Base-by-base conservation (phyloP, 2,329 filamentous ascomycete species). In the Onygenales sp. region DNA sequence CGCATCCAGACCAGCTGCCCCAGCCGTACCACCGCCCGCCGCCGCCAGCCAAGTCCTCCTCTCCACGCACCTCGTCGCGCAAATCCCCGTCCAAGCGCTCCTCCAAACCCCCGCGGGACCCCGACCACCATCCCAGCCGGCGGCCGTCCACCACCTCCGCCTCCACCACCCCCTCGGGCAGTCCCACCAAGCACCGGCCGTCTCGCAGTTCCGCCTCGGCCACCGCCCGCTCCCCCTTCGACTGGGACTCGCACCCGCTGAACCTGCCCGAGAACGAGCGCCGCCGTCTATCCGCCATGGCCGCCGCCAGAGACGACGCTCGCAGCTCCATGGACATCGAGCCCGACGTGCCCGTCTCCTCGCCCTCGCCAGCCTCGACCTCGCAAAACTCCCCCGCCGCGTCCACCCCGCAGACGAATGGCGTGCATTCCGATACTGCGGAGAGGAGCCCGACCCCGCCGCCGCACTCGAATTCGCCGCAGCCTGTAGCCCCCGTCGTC, bases 201-300 rank as follows among this genome's bases (percentile, higher is more conserved):
- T 37, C 37, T 8, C 37, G 32, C 14, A 43, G 17, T 8, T 51
- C 49, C 31, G 31, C 49, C 21, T 43, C 37, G 21, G 21, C 10
- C 11, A 68, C 70, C 58, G 67, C 70, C 64, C 67, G 69, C 56
- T 64, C 64, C 55, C 63, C 67, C 14, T 62, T 64, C 63, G 67
- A 68, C 57, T 62, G 52, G 37, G 84, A 92, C 67, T 86, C 83
- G 2, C 91, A 96, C 70, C 92, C 92, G 40, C 80, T 96, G 51
- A 96, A 96, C 65, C 82, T 95, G 21, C 89, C 86, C 2, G 90
- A 90, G 46, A 90, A 95, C 74, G 85, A 95, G 78, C 81, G 89
- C 64, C 86, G 87, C 69, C 83, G 88, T 61, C 77, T 89, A 57
- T 85, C 84, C 58, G 77, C 74, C 64, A 78, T 77, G 72, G 73